phyloP scores from a whole-genome alignment of 2,329 filamentous ascomycete genomes.

The Cercospora zeina region DNA sequence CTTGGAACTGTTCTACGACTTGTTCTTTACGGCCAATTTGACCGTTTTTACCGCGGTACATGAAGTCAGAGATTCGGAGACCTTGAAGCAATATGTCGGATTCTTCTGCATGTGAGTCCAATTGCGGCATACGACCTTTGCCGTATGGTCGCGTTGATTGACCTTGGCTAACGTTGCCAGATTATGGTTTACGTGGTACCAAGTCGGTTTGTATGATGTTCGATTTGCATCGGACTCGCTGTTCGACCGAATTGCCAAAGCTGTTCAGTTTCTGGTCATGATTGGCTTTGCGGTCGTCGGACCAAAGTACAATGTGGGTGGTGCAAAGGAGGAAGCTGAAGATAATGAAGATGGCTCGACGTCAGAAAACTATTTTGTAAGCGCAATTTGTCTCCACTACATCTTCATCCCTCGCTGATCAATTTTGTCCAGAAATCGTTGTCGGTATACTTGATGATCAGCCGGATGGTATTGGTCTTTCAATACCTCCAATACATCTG shows the following conservation, averaged over 20 bases:
- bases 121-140: background rate
- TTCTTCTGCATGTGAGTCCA: constrained; percentile 53
- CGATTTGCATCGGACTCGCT: constrained; percentile 65
- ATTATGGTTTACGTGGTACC: constrained; percentile 68
- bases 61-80: constrained; percentile 55
- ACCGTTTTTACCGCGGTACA: constrained; percentile 61
- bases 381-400: background rate
- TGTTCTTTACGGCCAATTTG: constrained; percentile 65
- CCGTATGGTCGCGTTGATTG: background rate
- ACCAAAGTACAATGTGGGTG: constrained; percentile 41
- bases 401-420: background rate
- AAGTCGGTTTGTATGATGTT: constrained; percentile 64
- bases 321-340: constrained; percentile 45
- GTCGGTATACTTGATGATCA: constrained; percentile 44
- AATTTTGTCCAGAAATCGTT: constrained; percentile 30
- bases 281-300: constrained; percentile 65
- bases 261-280: constrained; percentile 63
- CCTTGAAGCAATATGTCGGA: constrained; percentile 50
- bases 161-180: background rate
- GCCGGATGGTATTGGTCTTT: constrained; percentile 40
- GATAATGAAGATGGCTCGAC: constrained; percentile 38
- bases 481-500: constrained; percentile 45
- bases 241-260: constrained; percentile 61
- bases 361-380: constrained; percentile 41
- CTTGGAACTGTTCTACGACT: constrained; percentile 61